Evolutionary conservation across 352 stramenopile species (phyloP), one percentile per base, ranked within the genome.

Genomic region (Lagenidium sp.): DNA sequence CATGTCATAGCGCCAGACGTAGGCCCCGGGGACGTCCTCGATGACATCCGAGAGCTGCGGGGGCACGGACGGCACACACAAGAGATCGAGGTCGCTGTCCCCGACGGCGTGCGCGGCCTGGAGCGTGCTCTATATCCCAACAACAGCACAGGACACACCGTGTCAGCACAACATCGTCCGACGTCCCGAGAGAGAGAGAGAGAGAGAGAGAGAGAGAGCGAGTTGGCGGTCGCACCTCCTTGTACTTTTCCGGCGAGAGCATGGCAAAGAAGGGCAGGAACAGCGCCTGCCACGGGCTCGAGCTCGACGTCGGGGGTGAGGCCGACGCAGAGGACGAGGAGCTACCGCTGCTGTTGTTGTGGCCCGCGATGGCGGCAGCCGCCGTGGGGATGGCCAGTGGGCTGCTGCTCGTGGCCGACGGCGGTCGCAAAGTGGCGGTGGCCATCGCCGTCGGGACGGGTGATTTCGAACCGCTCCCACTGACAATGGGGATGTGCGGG

Each of bases 1-100:
- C 70, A 79, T 77, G 36, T 83, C 70, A 39, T 67, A 81, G 34
- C 70, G 67, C 70, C 70, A 83, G 41, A 83, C 77, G 13, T 77
- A 36, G 1, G 64, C 54, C 10, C 25, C 39, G 2, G 69, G n/a
- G n/a, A n/a, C 41, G 5, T 60, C 58, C 5, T 43, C 38, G 1
- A 83, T 41, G 6, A 81, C 70, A 36, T 83, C 70, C 2, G 68
- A 81, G 16, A 83, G 38, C 39, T 70, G 63, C 6, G 65, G 57
- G 4, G 70, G 65, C 16, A 83, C 70, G 1, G 65, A 70, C 2
- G 47, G 57, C 30, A 83, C 60, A 21, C 57, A 51, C 41, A 81
- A 48, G 25, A 81, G 67, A 10, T 81, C 67, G n/a, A n/a, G n/a
- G n/a, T n/a, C n/a, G n/a, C n/a, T n/a, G n/a, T n/a, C n/a, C n/a